Base-by-base conservation (phyloP, 352 stramenopile species). In the Globisporangium alternatum region DNA sequence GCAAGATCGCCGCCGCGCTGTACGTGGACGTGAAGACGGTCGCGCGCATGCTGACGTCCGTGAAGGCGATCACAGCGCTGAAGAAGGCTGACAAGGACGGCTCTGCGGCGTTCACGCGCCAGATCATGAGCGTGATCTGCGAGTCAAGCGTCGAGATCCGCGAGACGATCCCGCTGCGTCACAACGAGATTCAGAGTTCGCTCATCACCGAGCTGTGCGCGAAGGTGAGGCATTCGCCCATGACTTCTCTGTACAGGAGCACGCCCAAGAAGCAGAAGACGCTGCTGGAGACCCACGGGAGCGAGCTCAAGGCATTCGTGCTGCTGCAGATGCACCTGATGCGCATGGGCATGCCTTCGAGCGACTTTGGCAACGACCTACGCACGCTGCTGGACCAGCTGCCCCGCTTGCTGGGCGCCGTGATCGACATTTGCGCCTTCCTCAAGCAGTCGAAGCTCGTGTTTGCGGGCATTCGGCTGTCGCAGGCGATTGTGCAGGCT, bases 281-380 rank as follows among this genome's bases (percentile, higher is more conserved):
- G 45, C 55, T 93, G 51, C 56, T 91, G 28, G 86, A 95, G 64
- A 87, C 80, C 5, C 82, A 95, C 47, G 82, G 83, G n/a, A 91
- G 82, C 41, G 75, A 89, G 47, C 68, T 91, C 56, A 98, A 98
- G 76, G 71, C 81, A 2, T 88, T 92, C 15, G 71, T 97, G 22
- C 78, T 99, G 54, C 60, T 99, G 9, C 97, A 99, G 77, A 97
- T 98, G 68, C 93, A 98, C 72, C 79, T 99, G 58, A 83, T 92
- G 66, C 86, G 89, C 13, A 74, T 92, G 39, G 83, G 88, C 17
- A 82, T 99, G 67, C 98, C 98, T 2, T 99, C 99, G 25, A 98
- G 87, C 61, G 98, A 99, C 73, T 99, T 99, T 70, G 83, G 90
- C 21, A 99, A 98, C 64, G 98, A 99, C 70, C 92, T 98, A 25